Base-by-base conservation (phyloP, 192 early-diverging fungal genomes). In the Backusella australiensis region DNA sequence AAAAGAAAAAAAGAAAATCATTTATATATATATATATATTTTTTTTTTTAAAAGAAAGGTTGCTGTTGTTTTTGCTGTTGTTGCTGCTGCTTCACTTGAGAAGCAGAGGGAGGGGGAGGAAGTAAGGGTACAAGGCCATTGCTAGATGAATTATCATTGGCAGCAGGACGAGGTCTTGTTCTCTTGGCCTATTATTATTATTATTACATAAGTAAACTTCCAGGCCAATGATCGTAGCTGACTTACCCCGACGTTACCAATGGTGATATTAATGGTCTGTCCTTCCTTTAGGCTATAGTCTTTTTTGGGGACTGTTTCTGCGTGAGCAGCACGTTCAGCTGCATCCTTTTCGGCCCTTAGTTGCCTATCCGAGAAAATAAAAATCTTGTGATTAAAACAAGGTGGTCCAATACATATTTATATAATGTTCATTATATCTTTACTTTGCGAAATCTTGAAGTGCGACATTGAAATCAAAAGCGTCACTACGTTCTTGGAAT, bases 391-490 rank as follows among this genome's bases (percentile, higher is more conserved):
- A 38, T 39, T 66, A 75, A 75, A 42, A 75, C 19, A 56, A 56
- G 21, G n/a, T 7, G 53, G 26, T 56, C 19, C n/a, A 23, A 26
- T 56, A 23, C 23, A 56, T 53, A 52, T 53, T 19, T 53, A 39
- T 39, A 39, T 32, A 32, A 3, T 32, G 0, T 52, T 52, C 53
- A 56, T 23, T 23, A 17, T 41, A 17, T 4, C 32, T 81, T 74
- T 82, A 92, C 91, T 92, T 93, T 73, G 83, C 79, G 76, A 89
- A 90, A 81, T 97, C 95, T 82, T 96, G 94, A 4, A 97, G 80
- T 1, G 94, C 91, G 4, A 97, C 95, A 76, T 97, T 96, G 72
- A 96, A 95, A 79, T 97, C 95, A 85, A 97, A 97, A 3, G 95
- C 91, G 74, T 88, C 85, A 36, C 86, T 87, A 15, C 95, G 86